phyloP scores from a whole-genome alignment of 805 yeast species.

The Teunomyces funiuensis region DNA sequence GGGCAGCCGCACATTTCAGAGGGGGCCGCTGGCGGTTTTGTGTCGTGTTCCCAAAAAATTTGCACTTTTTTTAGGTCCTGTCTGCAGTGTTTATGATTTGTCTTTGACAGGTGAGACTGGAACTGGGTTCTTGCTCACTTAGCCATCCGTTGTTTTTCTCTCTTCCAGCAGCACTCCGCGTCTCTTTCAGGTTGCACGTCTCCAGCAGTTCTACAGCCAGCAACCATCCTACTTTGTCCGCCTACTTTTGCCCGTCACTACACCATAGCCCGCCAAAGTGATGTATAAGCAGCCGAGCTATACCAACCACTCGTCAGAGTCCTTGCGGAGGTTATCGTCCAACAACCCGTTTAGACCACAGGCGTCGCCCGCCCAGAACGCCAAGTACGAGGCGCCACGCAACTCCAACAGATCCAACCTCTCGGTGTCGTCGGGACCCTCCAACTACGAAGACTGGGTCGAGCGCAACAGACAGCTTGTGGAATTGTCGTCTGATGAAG shows the following conservation, averaged over 20 bases:
- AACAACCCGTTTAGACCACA: constrained; percentile 70
- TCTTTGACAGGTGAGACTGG: constrained; percentile 4
- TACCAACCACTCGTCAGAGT: constrained; percentile 33
- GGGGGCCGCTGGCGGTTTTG: not conserved
- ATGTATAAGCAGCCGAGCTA: constrained; percentile 44
- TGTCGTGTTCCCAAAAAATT: constrained; percentile 2
- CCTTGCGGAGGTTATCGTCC: constrained; percentile 51
- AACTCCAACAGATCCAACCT: constrained; percentile 11
- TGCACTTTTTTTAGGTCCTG: not conserved
- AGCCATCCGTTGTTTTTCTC: not conserved
- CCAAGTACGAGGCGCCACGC: constrained; percentile 12
- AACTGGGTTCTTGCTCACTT: not conserved
- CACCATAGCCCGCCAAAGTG: too few relatives aligned
- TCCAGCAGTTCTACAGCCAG: too few relatives aligned
- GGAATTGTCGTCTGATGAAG: constrained; percentile 43
- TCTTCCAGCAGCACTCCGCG: not conserved
- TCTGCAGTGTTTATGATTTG: not conserved
- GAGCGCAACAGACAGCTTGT: constrained; percentile 42
- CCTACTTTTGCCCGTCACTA: too few relatives aligned
- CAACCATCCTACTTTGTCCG: too few relatives aligned
- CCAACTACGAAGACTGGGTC: constrained; percentile 58
- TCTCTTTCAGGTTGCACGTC: too few relatives aligned
- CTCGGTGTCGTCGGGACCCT: constrained; percentile 6
- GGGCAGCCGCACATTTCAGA: constrained; percentile 7
- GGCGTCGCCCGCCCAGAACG: constrained; percentile 7